These are phyloP conservation scores for Cladophialophora psammophila DNA, from an alignment of 2,329 filamentous ascomycete species.

Conservation along the genomic window DNA sequence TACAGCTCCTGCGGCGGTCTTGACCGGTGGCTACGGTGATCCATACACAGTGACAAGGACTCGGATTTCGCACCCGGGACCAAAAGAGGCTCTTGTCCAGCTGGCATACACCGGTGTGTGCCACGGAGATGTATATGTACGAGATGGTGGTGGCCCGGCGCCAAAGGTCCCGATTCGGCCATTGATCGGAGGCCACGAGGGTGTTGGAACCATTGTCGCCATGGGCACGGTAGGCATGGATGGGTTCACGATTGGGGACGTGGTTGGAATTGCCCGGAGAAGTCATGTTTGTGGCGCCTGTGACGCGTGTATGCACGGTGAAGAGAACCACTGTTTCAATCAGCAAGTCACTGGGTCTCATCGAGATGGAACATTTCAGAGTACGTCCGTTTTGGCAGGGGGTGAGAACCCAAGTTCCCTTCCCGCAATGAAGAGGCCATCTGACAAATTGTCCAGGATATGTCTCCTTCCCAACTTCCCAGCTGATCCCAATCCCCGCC, in stretches of 20 bases:
- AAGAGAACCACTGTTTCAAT: slow-evolving; percentile 17
- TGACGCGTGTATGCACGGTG: slow-evolving; percentile 8
- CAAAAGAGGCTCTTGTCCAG: slow-evolving; percentile 12
- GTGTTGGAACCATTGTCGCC: slow-evolving; percentile 17
- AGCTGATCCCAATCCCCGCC: slow-evolving; percentile 9
- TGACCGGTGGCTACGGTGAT: slow-evolving; percentile 9
- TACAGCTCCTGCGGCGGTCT: slow-evolving; percentile 3
- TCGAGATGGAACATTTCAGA: slow-evolving; percentile 18
- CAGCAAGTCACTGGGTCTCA: slow-evolving; percentile 16
- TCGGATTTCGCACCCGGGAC: not conserved
- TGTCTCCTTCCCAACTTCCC: slow-evolving; percentile 16
- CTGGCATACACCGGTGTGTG: slow-evolving; percentile 20
- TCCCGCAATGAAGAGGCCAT: not conserved
- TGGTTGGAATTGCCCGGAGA: slow-evolving; percentile 16
- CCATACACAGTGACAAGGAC: slow-evolving; percentile 3
- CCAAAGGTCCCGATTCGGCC: slow-evolving; percentile 16
- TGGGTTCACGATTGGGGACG: slow-evolving; percentile 8
- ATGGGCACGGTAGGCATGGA: not conserved
- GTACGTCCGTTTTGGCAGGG: not conserved
- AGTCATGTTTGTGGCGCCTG: slow-evolving; percentile 15
- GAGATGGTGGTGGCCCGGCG: slow-evolving; percentile 23
- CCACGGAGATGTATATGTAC: slow-evolving; percentile 22
- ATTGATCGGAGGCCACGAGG: slow-evolving; percentile 18
- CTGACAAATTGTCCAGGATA: slow-evolving; percentile 8
- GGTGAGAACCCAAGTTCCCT: not conserved